phyloP scores from a whole-genome alignment of 768 basidiomycete species.

The Clitopilus passeckerianus region DNA sequence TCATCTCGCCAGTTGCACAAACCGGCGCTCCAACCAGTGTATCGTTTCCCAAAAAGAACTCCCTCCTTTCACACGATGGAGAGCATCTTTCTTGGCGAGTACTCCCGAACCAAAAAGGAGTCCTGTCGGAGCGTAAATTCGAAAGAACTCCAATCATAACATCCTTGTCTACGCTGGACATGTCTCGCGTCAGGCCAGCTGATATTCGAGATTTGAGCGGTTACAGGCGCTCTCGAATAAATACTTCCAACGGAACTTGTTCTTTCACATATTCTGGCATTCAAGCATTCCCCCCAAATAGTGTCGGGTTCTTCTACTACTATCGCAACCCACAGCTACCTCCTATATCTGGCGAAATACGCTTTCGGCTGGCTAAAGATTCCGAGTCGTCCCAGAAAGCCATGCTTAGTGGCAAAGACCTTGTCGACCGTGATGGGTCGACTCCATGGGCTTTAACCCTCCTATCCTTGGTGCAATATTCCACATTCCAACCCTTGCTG shows the following conservation, averaged over 20 bases:
- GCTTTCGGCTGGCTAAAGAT: neutral
- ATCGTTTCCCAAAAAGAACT: neutral
- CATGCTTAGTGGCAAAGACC: neutral
- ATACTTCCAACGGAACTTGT: neutral
- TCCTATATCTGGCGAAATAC: neutral
- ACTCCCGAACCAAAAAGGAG: no score
- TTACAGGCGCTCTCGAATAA: neutral
- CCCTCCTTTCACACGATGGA: neutral
- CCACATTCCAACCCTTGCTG: neutral
- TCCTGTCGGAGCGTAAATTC: no score
- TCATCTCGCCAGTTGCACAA: neutral
- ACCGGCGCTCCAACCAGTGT: neutral
- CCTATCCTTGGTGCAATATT: neutral
- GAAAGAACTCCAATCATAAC: no score
- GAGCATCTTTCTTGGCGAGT: neutral
- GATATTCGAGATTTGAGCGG: neutral
- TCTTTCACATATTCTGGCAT: neutral
- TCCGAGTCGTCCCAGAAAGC: no score
- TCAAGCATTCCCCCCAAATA: neutral
- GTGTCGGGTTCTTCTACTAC: neutral
- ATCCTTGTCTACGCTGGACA: no score
- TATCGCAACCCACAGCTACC: neutral
- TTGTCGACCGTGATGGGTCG: neutral
- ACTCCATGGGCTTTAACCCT: neutral
- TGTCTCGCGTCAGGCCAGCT: no score